Evolutionary conservation across 257 asterid genomes (phyloP).

Genomic region (Verbena officinalis): DNA sequence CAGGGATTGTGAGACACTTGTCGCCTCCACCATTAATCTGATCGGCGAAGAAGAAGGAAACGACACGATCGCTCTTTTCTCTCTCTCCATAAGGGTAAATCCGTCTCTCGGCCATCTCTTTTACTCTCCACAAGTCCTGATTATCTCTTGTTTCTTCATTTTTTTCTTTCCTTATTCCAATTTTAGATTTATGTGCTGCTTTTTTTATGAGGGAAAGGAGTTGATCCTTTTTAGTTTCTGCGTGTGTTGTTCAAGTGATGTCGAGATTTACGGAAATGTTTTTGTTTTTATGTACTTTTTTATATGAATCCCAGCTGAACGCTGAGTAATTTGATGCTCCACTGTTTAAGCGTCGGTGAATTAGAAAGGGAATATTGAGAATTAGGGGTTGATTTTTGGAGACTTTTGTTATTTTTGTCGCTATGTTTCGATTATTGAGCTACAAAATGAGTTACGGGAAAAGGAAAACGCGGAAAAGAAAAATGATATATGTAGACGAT

Average conservation of each 20-base stretch:
- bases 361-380: slow-evolving; percentile 18
- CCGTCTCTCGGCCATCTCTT: slow-evolving; percentile 6
- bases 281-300: neutral
- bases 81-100: slow-evolving; percentile 52
- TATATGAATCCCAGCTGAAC: neutral
- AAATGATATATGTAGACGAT: slow-evolving; percentile 21
- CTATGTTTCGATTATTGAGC: slow-evolving; percentile 18
- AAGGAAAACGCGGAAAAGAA: slow-evolving; percentile 34
- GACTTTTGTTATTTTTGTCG: neutral
- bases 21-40: slow-evolving; percentile 57
- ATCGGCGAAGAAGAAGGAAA: slow-evolving; percentile 71
- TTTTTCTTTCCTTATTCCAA: neutral
- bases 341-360: neutral
- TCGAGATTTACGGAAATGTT: slow-evolving; percentile 21
- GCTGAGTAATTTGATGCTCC: neutral
- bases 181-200: neutral
- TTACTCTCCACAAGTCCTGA: neutral
- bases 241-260: slow-evolving; percentile 9
- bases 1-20: slow-evolving; percentile 72
- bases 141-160: neutral
- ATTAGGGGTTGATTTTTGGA: slow-evolving; percentile 17
- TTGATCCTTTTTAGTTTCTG: neutral
- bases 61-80: slow-evolving; percentile 64
- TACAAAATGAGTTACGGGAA: slow-evolving; percentile 34
- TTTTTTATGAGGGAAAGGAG: neutral